Evolutionary conservation across 169 alveolate species (phyloP), one percentile per base, ranked within the genome.

Genomic region (Cryptosporidium baileyi): DNA sequence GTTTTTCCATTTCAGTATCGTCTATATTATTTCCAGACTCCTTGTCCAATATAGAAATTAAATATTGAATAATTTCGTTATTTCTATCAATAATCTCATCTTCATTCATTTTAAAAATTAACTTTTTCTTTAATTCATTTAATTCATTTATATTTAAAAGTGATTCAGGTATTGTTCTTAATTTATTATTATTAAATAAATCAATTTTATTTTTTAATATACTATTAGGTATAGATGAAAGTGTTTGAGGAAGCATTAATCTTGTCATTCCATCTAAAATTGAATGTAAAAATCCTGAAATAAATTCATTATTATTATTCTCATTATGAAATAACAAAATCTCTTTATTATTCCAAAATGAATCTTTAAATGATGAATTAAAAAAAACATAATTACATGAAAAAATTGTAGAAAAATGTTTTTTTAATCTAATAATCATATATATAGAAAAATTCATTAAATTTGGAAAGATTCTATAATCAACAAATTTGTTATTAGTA

Each of bases 181-280:
- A n/a, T 47, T 19, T n/a, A 0, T 47, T 47, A 9, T 47, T 47
- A n/a, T 19, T 19, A 1, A 47, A 47, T 47, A n/a, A n/a, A 6
- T 6, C n/a, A 11, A 44, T 41, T 43, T 44, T 74, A 15, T 28
- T 34, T 15, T 24, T 17, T 8, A 74, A 57, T 36, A 22, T 19
- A 24, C 38, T 67, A 34, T 74, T 74, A 19, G 85, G 85, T 11
- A 74, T 57, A 2, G 60, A 54, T 8, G 8, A 36, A 2, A 74
- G 85, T 11, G 74, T 74, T 28, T 74, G 85, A 3, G 85, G 74
- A 9, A 74, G 67, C 85, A 74, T 54, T 13, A 54, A 11, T 11
- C 67, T 74, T 28, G 74, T 52, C 85, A 74, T 74, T 13, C 60
- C 67, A 3, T 51, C 6, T 24, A 74, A 28, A 6, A 74, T 19